Evolutionary conservation across 1,284 basidiomycete species (phyloP).

Genomic region (Anthracocystis panici-leucophaei): DNA sequence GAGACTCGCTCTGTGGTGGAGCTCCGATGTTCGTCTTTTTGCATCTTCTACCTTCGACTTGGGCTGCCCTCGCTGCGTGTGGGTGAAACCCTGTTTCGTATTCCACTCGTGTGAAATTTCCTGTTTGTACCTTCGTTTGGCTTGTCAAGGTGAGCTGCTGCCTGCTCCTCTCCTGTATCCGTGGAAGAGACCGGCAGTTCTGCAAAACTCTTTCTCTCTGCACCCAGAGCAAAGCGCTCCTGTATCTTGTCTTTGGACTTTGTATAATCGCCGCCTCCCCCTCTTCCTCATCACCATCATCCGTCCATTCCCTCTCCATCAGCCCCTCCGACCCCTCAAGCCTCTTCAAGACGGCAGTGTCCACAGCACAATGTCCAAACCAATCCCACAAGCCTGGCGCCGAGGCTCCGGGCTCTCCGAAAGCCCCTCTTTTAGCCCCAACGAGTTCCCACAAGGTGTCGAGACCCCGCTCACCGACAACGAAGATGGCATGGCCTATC

Average conservation of each 20-base stretch:
- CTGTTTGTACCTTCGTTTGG: background rate
- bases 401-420: slow-evolving; percentile 19
- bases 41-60: background rate
- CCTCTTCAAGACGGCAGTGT: background rate
- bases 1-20: slow-evolving; percentile 4
- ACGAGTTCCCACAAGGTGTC: slow-evolving; percentile 23
- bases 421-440: slow-evolving; percentile 20
- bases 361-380: slow-evolving; percentile 31
- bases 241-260: background rate
- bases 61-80: background rate
- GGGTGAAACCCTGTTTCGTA: slow-evolving; percentile 4
- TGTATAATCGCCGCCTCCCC: background rate
- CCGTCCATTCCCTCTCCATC: background rate
- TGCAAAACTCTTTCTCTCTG: background rate
- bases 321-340: background rate
- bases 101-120: slow-evolving; percentile 6
- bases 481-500: slow-evolving; percentile 47
- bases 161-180: background rate
- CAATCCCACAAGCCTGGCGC: slow-evolving; percentile 33
- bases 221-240: background rate
- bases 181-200: background rate
- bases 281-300: slow-evolving; percentile 1
- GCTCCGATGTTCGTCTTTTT: slow-evolving; percentile 10
- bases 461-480: slow-evolving; percentile 33
- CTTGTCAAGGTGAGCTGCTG: background rate